Evolutionary conservation across 2,329 filamentous ascomycete species (phyloP).

Genomic region (Curvularia sp.): DNA sequence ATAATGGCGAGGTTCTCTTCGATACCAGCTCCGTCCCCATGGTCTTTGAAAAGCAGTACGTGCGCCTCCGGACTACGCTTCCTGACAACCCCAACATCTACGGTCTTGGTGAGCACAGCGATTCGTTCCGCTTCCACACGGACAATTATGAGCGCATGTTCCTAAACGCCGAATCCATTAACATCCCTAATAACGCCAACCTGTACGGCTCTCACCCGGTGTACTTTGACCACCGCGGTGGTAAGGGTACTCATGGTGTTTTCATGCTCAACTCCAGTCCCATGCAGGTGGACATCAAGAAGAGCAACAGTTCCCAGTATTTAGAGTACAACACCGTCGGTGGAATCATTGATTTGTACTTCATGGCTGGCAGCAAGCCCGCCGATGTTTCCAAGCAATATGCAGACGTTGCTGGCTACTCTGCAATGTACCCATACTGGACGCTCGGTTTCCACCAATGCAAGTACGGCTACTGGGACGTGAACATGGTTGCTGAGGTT

Average conservation of each 20-base stretch:
- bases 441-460: slow-evolving; percentile 61
- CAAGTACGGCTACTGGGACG: slow-evolving; percentile 62
- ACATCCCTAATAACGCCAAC: slow-evolving; percentile 66
- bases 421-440: slow-evolving; percentile 61
- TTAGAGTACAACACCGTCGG: slow-evolving; percentile 82
- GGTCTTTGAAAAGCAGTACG: slow-evolving; percentile 79
- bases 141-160: slow-evolving; percentile 73
- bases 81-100: slow-evolving; percentile 75
- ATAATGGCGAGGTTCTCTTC: slow-evolving; percentile 67
- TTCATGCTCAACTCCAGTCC: slow-evolving; percentile 46
- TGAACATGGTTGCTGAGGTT: slow-evolving; percentile 70
- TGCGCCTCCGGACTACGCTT: slow-evolving; percentile 73
- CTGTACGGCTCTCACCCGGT: slow-evolving; percentile 77
- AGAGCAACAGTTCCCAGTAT: slow-evolving; percentile 67
- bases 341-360: slow-evolving; percentile 72
- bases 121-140: slow-evolving; percentile 71
- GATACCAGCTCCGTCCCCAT: slow-evolving; percentile 71
- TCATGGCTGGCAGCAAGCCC: slow-evolving; percentile 57
- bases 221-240: slow-evolving; percentile 74
- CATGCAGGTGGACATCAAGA: slow-evolving; percentile 78
- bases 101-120: slow-evolving; percentile 79
- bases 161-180: slow-evolving; percentile 72
- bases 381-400: slow-evolving; percentile 59
- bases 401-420: slow-evolving; percentile 57
- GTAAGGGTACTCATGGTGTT: slow-evolving; percentile 49